These are phyloP conservation scores for Plasmopara halstedii DNA, from an alignment of 352 stramenopile species.

Conservation along the genomic window DNA sequence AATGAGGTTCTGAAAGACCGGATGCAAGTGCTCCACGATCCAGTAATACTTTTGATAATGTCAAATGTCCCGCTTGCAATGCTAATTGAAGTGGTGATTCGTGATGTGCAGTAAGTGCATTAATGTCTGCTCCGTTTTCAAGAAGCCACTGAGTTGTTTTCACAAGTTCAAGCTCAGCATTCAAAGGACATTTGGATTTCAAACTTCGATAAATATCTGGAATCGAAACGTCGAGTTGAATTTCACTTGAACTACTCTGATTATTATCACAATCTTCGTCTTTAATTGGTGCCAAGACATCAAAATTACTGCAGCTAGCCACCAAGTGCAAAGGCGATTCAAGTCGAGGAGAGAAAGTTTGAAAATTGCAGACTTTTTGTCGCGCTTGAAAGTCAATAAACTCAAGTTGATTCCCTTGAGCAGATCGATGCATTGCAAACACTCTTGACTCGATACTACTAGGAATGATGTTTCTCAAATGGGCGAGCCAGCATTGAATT, in stretches of 20 bases:
- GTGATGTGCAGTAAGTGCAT: slow-evolving; percentile 35
- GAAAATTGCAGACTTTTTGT: slow-evolving; percentile 37
- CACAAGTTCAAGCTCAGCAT: slow-evolving; percentile 45
- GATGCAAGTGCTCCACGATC: slow-evolving; percentile 43
- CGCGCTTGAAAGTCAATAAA: slow-evolving; percentile 56
- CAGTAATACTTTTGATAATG: slow-evolving; percentile 46
- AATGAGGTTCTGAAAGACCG: slow-evolving; percentile 30
- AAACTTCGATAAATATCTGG: slow-evolving; percentile 4
- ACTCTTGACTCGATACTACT: slow-evolving; percentile 66
- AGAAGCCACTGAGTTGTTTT: slow-evolving; percentile 67
- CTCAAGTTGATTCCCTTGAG: slow-evolving; percentile 45
- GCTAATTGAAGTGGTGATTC: slow-evolving; percentile 56
- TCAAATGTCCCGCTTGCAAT: slow-evolving; percentile 37
- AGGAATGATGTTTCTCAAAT: slow-evolving; percentile 68
- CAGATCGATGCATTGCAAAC: slow-evolving; percentile 71
- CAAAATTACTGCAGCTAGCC: slow-evolving; percentile 27
- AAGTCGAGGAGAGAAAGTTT: slow-evolving; percentile 10
- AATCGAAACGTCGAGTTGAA: slow-evolving; percentile 11
- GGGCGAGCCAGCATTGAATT: slow-evolving; percentile 84
- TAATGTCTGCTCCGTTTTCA: slow-evolving; percentile 62
- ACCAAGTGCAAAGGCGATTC: slow-evolving; percentile 71
- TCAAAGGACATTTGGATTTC: slow-evolving; percentile 29
- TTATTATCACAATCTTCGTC: slow-evolving; percentile 17
- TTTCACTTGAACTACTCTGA: slow-evolving; percentile 15
- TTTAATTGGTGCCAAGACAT: slow-evolving; percentile 16